Conservation (phyloP, 345 rosid genomes). For the Eucalyptus tenuipes region DNA sequence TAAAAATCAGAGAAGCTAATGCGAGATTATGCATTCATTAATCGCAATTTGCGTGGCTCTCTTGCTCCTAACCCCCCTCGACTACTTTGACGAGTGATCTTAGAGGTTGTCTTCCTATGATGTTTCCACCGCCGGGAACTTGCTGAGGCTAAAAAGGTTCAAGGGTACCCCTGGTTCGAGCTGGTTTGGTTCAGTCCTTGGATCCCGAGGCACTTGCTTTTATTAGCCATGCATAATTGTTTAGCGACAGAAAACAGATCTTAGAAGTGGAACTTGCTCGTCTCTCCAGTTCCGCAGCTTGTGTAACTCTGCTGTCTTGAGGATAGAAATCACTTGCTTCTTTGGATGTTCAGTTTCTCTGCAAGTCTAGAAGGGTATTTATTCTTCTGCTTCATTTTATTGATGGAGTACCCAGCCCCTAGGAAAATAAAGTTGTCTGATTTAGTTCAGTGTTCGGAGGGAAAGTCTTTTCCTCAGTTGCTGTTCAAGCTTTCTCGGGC, state of each 20-base stretch:
- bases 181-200: neutral
- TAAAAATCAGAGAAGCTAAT: neutral
- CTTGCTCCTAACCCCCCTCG: neutral
- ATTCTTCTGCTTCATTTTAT: neutral
- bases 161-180: neutral
- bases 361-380: neutral
- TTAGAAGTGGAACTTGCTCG: neutral
- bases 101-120: neutral
- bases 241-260: neutral
- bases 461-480: neutral
- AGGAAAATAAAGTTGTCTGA: neutral
- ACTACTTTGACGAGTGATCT: neutral
- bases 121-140: neutral
- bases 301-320: neutral
- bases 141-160: neutral
- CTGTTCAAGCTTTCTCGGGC: neutral
- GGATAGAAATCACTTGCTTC: neutral
- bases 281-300: neutral
- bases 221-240: neutral
- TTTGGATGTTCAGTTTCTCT: neutral
- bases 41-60: neutral
- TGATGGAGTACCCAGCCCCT: neutral
- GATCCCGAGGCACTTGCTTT: neutral
- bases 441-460: neutral
- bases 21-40: neutral